Percentiles rank a stretch among this genome's conserved stretches.
These are phyloP conservation scores for Tieghemostelium lacteum DNA, from an alignment of 78 protist genomes.

Conservation along the genomic window DNA sequence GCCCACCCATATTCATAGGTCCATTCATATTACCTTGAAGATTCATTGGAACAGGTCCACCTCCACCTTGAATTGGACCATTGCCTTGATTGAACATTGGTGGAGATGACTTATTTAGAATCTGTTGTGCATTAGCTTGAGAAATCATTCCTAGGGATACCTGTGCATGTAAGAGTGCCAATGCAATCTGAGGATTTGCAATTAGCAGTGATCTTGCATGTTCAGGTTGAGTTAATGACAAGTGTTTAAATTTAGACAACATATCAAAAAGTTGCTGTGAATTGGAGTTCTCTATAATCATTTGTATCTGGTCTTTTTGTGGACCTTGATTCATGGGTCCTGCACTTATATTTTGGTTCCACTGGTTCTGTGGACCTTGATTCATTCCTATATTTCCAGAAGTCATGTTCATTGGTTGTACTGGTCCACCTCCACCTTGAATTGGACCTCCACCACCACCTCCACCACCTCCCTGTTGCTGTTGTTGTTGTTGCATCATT, in stretches of 20 bases:
- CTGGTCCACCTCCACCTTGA: neutral
- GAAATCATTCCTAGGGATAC: slow-evolving; percentile 53
- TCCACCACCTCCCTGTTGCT: too few relatives aligned
- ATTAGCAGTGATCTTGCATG: slow-evolving; percentile 72
- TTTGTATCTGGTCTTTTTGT: slow-evolving; percentile 29
- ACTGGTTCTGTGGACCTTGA: neutral
- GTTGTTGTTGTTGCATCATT: neutral
- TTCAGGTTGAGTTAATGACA: slow-evolving; percentile 78
- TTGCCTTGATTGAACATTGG: slow-evolving; percentile 35
- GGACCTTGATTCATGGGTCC: neutral
- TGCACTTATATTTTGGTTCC: neutral
- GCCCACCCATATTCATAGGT: neutral
- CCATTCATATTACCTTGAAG: neutral
- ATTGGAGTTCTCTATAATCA: slow-evolving; percentile 35
- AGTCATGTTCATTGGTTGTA: too few relatives aligned
- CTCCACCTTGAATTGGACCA: too few relatives aligned
- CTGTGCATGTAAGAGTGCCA: slow-evolving; percentile 84
- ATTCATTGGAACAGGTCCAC: neutral
- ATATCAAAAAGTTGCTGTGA: slow-evolving; percentile 37
- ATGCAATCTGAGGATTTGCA: slow-evolving; percentile 82
- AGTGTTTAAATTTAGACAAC: slow-evolving; percentile 29
- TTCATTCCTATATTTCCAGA: neutral
- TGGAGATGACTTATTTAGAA: slow-evolving; percentile 33
- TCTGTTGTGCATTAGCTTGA: slow-evolving; percentile 47
- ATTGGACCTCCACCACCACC: neutral